These are phyloP conservation scores for Fusarium coffeatum DNA, from an alignment of 2,329 filamentous ascomycete species.

Conservation along the genomic window DNA sequence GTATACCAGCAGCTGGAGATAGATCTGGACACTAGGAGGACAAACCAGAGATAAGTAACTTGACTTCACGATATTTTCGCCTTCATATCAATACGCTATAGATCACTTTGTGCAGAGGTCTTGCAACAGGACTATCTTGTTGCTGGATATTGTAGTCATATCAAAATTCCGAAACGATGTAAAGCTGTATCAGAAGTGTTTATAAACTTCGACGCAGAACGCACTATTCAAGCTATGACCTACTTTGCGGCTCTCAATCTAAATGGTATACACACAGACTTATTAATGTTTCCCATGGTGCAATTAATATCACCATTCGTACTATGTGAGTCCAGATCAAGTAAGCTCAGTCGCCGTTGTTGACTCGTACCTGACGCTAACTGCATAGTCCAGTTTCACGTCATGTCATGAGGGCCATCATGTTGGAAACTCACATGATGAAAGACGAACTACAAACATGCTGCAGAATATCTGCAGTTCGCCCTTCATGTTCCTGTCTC, in stretches of 20 bases:
- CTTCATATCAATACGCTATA: background rate
- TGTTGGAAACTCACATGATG: background rate
- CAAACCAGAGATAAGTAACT: background rate
- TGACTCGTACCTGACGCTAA: constrained; percentile 8
- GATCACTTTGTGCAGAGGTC: background rate
- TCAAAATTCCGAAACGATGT: background rate
- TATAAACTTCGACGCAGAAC: background rate
- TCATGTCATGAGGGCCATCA: background rate
- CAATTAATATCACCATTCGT: background rate
- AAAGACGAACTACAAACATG: background rate
- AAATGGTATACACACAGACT: background rate
- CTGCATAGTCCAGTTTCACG: constrained; percentile 2
- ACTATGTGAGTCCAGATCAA: background rate
- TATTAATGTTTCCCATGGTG: too few relatives aligned
- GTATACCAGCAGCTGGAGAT: background rate
- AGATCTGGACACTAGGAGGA: background rate
- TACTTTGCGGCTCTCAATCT: background rate
- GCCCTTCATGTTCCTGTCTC: background rate
- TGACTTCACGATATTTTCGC: background rate
- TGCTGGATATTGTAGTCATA: background rate
- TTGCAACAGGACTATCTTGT: background rate
- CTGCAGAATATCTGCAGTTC: background rate
- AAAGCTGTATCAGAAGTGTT: background rate
- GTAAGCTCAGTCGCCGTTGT: background rate
- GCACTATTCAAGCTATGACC: background rate